Percentiles rank a stretch among this genome's conserved stretches.
phyloP scores from a whole-genome alignment of 345 rosid species.

The Trapa incisa region DNA sequence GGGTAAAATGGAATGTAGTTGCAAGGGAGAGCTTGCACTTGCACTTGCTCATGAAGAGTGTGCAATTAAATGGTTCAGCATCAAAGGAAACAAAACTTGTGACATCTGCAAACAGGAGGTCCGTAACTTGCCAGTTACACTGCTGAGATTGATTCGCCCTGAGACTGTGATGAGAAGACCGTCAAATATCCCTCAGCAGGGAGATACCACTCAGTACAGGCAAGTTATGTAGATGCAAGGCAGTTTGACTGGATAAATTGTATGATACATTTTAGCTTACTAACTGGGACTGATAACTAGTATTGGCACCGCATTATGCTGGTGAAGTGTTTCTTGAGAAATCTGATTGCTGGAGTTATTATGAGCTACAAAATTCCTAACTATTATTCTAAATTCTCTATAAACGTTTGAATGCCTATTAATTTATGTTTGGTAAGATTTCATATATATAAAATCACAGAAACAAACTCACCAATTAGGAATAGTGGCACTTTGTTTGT shows the following conservation, averaged over 20 bases:
- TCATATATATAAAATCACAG: not conserved
- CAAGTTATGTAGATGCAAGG: constrained; percentile 14
- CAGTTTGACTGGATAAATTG: too few relatives aligned
- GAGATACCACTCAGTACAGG: constrained; percentile 27
- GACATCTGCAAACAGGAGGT: constrained; percentile 55
- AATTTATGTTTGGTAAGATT: not conserved
- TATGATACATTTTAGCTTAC: too few relatives aligned
- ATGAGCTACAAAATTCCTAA: too few relatives aligned
- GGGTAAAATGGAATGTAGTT: constrained; percentile 55
- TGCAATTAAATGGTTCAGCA: constrained; percentile 54
- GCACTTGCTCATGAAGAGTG: constrained; percentile 59
- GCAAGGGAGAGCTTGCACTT: constrained; percentile 57
- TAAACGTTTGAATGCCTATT: too few relatives aligned
- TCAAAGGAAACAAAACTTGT: constrained; percentile 46
- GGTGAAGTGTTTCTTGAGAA: too few relatives aligned
- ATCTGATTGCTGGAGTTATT: too few relatives aligned
- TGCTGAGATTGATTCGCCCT: constrained; percentile 29
- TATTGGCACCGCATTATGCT: too few relatives aligned
- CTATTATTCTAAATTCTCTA: too few relatives aligned
- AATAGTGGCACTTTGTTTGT: not conserved
- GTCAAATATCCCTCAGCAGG: constrained; percentile 15
- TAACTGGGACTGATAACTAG: too few relatives aligned
- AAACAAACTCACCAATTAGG: not conserved
- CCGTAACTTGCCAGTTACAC: constrained; percentile 41
- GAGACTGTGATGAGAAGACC: constrained; percentile 21